Percentiles rank a stretch among this genome's conserved stretches.
These are phyloP conservation scores for Fusarium sarcochroum DNA, from an alignment of 2,329 filamentous ascomycete genomes.

Conservation along the genomic window DNA sequence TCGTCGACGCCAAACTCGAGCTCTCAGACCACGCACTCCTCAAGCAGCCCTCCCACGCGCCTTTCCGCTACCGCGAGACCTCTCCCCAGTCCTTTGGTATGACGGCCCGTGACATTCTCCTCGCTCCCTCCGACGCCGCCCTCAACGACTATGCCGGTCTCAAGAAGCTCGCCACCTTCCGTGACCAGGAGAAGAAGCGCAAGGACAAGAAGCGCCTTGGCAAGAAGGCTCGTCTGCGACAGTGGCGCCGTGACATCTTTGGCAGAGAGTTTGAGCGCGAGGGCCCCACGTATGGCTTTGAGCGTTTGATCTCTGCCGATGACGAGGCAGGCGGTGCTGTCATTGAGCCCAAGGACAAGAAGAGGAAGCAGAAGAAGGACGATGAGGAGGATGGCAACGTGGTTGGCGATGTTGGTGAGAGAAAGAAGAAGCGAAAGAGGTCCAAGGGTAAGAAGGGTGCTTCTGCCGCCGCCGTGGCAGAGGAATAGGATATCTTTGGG, in stretches of 20 bases:
- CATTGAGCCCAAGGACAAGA: conserved; percentile 45
- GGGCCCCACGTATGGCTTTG: conserved; percentile 72
- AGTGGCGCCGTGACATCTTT: conserved; percentile 83
- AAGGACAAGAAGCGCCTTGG: conserved; percentile 89
- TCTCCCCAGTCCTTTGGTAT: conserved; percentile 92
- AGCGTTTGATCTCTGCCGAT: conserved; percentile 54
- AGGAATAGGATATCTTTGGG: conserved; percentile 31
- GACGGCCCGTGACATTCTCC: conserved; percentile 88
- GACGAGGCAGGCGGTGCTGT: conserved; percentile 43
- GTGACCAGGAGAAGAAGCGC: conserved; percentile 89
- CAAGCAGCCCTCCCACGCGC: conserved; percentile 50
- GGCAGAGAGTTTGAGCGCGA: conserved; percentile 69
- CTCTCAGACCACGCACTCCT: conserved; percentile 76
- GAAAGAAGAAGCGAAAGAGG: conserved; percentile 68
- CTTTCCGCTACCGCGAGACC: conserved; percentile 94
- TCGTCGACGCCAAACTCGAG: conserved; percentile 86
- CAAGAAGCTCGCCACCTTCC: conserved; percentile 94
- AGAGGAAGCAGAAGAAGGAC: conserved; percentile 23
- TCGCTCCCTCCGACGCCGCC: conserved; percentile 85
- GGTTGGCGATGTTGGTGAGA: conserved; percentile 47
- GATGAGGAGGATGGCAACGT: conserved; percentile 44
- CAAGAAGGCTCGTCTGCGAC: conserved; percentile 90
- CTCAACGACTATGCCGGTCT: conserved; percentile 93
- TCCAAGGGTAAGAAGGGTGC: conserved; percentile 59
- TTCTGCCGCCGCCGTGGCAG: conserved; percentile 48